These are phyloP conservation scores for Heteromeles arbutifolia DNA, from an alignment of 306 rosid genomes.

Conservation along the genomic window DNA sequence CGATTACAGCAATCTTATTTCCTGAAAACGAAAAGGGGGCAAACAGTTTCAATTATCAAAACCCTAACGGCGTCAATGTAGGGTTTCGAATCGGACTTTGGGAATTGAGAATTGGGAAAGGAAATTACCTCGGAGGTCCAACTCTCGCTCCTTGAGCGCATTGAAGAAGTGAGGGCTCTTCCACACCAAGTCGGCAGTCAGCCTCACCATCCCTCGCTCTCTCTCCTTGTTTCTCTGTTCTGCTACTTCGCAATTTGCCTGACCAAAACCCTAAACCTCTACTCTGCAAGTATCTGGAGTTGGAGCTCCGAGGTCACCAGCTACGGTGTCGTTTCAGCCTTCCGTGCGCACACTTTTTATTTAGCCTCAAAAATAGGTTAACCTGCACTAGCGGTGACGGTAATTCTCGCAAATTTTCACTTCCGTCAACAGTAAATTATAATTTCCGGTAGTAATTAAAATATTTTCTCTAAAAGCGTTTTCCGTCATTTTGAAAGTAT, in stretches of 20 bases:
- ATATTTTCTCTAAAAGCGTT: too few species aligned
- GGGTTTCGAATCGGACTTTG: not conserved
- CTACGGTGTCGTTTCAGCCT: too few species aligned
- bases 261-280: not conserved
- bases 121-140: constrained; percentile 74
- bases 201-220: constrained; percentile 59
- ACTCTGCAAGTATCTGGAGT: not conserved
- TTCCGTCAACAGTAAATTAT: too few species aligned
- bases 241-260: not conserved
- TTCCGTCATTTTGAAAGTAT: too few species aligned
- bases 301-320: not conserved
- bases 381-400: too few species aligned
- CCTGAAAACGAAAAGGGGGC: constrained; percentile 36
- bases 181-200: constrained; percentile 86
- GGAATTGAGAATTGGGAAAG: not conserved
- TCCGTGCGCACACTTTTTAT: too few species aligned
- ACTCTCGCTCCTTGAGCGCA: constrained; percentile 79
- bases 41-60: not conserved
- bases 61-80: not conserved
- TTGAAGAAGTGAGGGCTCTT: constrained; percentile 97
- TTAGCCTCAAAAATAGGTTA: too few species aligned
- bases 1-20: constrained; percentile 79
- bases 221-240: not conserved
- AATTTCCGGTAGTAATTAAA: too few species aligned
- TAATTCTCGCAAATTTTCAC: too few species aligned